phyloP scores from a whole-genome alignment of 2,329 filamentous ascomycete genomes.

The Bipolaris gigantea region DNA sequence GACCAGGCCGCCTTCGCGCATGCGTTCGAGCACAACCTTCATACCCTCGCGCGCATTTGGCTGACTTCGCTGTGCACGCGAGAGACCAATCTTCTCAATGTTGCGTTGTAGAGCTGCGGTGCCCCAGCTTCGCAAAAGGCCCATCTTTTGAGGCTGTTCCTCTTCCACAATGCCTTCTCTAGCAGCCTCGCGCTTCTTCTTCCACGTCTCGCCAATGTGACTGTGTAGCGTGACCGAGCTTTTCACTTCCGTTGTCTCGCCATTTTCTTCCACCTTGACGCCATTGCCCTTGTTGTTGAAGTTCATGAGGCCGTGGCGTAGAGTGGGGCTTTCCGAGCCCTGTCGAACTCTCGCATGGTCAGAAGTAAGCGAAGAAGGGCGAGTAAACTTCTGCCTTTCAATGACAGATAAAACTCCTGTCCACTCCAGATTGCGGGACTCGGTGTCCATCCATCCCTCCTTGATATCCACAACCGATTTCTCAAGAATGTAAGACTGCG shows the following conservation, averaged over 20 bases:
- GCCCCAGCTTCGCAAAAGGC: conserved; percentile 65
- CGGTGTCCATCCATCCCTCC: conserved; percentile 80
- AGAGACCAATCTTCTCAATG: conserved; percentile 77
- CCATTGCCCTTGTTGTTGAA: conserved; percentile 28
- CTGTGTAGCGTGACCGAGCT: conserved; percentile 76
- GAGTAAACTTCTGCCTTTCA: conserved; percentile 71
- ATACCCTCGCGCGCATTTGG: conserved; percentile 82
- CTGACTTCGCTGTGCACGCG: conserved; percentile 75
- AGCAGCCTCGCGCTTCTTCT: conserved; percentile 50
- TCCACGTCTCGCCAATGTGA: conserved; percentile 68
- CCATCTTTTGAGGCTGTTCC: conserved; percentile 54
- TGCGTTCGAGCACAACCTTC: conserved; percentile 75
- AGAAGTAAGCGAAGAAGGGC: conserved; percentile 40
- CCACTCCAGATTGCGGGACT: conserved; percentile 80
- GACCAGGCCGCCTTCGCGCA: conserved; percentile 67
- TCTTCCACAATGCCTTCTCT: conserved; percentile 46
- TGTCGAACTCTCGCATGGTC: conserved; percentile 34
- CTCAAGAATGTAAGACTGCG: conserved; percentile 79
- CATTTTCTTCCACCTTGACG: conserved; percentile 34
- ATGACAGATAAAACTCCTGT: conserved; percentile 78
- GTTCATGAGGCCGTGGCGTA: conserved; percentile 38
- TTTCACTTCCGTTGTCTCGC: conserved; percentile 64
- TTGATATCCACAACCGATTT: conserved; percentile 76
- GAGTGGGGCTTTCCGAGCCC: conserved; percentile 36
- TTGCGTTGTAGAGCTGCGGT: conserved; percentile 73